Base-by-base conservation (phyloP, 2,329 filamentous ascomycete genomes). In the Cytospora schulzeri region DNA sequence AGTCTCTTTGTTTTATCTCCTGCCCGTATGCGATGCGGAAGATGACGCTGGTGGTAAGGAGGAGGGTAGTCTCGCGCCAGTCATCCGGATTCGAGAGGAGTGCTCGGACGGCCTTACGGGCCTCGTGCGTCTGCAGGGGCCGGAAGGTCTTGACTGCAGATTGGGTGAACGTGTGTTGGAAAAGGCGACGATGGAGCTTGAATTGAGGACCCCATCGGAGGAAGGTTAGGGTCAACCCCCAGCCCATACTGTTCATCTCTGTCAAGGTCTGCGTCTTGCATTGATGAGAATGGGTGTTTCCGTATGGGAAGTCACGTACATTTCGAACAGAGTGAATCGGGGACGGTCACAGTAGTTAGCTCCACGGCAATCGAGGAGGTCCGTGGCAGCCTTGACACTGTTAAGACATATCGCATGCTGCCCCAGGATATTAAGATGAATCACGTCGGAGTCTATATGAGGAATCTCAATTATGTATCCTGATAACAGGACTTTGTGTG, bases 151-250 rank as follows among this genome's bases (percentile, higher is more conserved):
- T 70, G 29, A 73, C 67, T 35, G 70, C 70, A 52, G 74, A 71
- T 67, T 74, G 75, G 51, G 72, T 72, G 69, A 79, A 79, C n/a
- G 74, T 76, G 55, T 75, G 73, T 65, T 80, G 78, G 41, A 80
- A 73, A 33, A 79, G 69, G 41, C 73, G 74, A 12, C 79, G 74
- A 62, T 81, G 79, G 22, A 77, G 66, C 26, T 77, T 75, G 66
- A 79, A 81, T 62, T 72, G 73, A 3, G 74, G 72, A 6, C 78
- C 78, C 69, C 72, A 76, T 56, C 72, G 71, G 5, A 79, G 71
- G 69, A 79, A 81, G n/a, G 78, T 79, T 19, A 80, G 70, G 0
- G 78, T 80, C 15, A 74, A 73, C 3, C 76, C 72, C 78, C 78
- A 81, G 33, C 78, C 78, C 76, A 79, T 77, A 53, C 72, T 74